Evolutionary conservation across 257 asterid species (phyloP), one percentile per base, ranked within the genome.

Genomic region (Gynochthodes officinalis): DNA sequence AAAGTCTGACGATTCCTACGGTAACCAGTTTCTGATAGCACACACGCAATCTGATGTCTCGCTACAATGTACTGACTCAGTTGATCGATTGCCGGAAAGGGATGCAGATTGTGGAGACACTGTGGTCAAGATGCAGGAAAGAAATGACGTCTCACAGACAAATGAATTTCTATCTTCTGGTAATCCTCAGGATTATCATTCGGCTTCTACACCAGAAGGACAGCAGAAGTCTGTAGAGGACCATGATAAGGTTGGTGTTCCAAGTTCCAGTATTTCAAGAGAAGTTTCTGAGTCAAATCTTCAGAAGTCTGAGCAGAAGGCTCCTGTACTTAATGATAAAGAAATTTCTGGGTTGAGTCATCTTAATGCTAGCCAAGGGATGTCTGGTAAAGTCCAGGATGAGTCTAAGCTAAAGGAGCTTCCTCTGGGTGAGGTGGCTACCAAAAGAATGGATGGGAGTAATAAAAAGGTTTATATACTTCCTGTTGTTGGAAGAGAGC

Each of bases 1-100:
- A 79, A 93, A 86, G 79, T 93, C 98, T 64, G 89, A 89, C 66
- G 96, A 93, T 83, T 87, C 89, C 75, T 73, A 71, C 46, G 84
- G 80, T 71, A 84, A 91, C 61, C 93, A 88, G 75, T 81, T 83
- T 79, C 82, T 84, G 61, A 73, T 87, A 76, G 66, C 78, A 64
- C 91, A 82, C 49, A 58, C 82, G 32, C 88, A 70, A 48, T 83
- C 89, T 53, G 89, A 88, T 82, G 85, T 82, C 76, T 83, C 88
- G n/a, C 93, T 83, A 48, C 89, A 83, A 27, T 72, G 79, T 53
- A 59, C 74, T 53, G 95, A 86, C 62, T 75, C 96, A 74, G 77
- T 78, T 75, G 89, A 79, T 68, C 59, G 30, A 46, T 48, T 32
- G 72, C 59, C 55, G 62, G 80, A 76, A 42, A 70, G 49, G 33